These are phyloP conservation scores for Fusarium sp. DNA, from an alignment of 2,329 filamentous ascomycete species.

Conservation along the genomic window DNA sequence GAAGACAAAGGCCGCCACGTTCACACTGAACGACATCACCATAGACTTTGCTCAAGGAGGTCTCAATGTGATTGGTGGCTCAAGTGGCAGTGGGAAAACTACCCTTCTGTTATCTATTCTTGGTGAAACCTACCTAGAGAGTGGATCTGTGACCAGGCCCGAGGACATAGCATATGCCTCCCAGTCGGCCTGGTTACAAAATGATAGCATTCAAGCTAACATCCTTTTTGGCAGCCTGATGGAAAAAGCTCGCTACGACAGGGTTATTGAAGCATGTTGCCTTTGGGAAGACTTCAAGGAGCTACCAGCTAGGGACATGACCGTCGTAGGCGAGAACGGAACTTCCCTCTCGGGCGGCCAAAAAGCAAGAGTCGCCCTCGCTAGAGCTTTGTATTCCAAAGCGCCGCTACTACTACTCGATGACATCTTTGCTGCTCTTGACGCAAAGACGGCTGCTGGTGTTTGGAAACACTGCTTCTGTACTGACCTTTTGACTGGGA, in stretches of 20 bases:
- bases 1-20: slow-evolving; percentile 62
- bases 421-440: slow-evolving; percentile 69
- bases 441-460: slow-evolving; percentile 66
- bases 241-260: slow-evolving; percentile 64
- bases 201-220: slow-evolving; percentile 65
- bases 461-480: slow-evolving; percentile 70
- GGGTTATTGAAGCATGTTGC: slow-evolving; percentile 67
- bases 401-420: slow-evolving; percentile 66
- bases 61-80: slow-evolving; percentile 65
- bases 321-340: slow-evolving; percentile 65
- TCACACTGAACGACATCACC: slow-evolving; percentile 60
- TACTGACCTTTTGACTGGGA: slow-evolving; percentile 62
- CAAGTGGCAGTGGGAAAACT: slow-evolving; percentile 68
- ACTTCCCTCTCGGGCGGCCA: slow-evolving; percentile 67
- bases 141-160: slow-evolving; percentile 60
- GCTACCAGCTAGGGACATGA: slow-evolving; percentile 62
- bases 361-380: slow-evolving; percentile 66
- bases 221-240: slow-evolving; percentile 65
- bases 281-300: slow-evolving; percentile 62
- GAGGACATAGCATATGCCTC: slow-evolving; percentile 67
- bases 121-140: slow-evolving; percentile 64
- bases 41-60: slow-evolving; percentile 65
- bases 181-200: slow-evolving; percentile 68
- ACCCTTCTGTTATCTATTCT: slow-evolving; percentile 65
- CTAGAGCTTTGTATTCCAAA: slow-evolving; percentile 67